Evolutionary conservation across 2,329 filamentous ascomycete genomes (phyloP).

Genomic region (Malbranchea zuffiana): DNA sequence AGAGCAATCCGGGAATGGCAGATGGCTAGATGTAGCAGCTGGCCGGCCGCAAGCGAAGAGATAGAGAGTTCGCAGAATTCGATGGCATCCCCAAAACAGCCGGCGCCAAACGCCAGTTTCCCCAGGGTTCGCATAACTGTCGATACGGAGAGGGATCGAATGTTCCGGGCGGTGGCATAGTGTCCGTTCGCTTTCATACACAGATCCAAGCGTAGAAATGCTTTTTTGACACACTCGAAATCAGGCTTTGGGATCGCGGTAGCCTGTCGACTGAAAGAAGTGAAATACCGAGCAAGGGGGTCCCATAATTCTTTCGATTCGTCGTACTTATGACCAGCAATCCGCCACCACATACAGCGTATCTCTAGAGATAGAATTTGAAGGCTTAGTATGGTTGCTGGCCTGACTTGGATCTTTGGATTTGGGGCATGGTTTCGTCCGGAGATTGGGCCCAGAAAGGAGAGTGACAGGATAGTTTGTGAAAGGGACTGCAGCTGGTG

Average conservation of each 20-base stretch:
- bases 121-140: constrained; percentile 28
- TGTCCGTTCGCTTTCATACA: constrained; percentile 22
- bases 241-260: constrained; percentile 27
- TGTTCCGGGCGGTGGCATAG: constrained; percentile 14
- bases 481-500: constrained; percentile 37
- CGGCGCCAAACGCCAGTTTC: constrained; percentile 32
- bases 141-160: constrained; percentile 22
- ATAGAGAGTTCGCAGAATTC: constrained; percentile 27
- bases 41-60: constrained; percentile 21
- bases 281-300: constrained; percentile 33
- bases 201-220: constrained; percentile 28
- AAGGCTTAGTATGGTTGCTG: constrained; percentile 25
- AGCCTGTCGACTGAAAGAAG: constrained; percentile 26
- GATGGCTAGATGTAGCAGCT: constrained; percentile 28
- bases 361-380: constrained; percentile 35
- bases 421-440: constrained; percentile 7
- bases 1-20: constrained; percentile 31
- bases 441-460: constrained; percentile 15
- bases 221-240: constrained; percentile 28
- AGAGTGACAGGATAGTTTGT: constrained; percentile 30
- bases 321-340: constrained; percentile 33
- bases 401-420: constrained; percentile 19
- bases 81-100: constrained; percentile 30
- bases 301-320: constrained; percentile 34
- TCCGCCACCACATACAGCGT: constrained; percentile 32